Evolutionary conservation across 2,329 filamentous ascomycete species (phyloP).

Genomic region (Fusarium temperatum): DNA sequence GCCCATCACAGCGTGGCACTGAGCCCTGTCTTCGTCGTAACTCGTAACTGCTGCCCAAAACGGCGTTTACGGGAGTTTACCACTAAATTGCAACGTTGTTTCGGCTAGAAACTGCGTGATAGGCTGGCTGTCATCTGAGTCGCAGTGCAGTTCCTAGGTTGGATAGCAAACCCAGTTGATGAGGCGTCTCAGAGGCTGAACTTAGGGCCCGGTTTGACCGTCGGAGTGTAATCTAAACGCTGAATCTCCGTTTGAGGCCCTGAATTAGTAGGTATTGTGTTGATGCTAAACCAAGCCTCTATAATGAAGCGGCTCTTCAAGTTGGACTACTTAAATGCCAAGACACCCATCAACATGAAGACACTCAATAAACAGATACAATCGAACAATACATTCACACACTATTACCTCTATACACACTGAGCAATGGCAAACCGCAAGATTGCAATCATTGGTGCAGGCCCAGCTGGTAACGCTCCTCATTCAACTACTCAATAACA

Average conservation of each 20-base stretch:
- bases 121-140: neutral
- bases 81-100: constrained; percentile 11
- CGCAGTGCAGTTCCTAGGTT: neutral
- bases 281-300: neutral
- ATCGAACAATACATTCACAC: too few relatives aligned
- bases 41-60: neutral
- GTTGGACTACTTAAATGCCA: constrained; percentile 12
- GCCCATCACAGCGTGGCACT: neutral
- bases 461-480: constrained; percentile 39
- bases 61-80: neutral
- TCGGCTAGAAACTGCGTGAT: neutral
- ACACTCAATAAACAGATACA: neutral
- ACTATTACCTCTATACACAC: neutral
- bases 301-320: neutral
- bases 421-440: constrained; percentile 34
- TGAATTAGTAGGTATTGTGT: neutral
- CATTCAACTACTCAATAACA: neutral
- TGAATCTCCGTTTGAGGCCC: constrained; percentile 10
- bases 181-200: constrained; percentile 19
- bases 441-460: constrained; percentile 43
- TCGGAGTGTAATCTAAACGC: constrained; percentile 2
- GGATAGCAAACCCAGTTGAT: neutral
- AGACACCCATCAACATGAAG: neutral
- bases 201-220: constrained; percentile 19
- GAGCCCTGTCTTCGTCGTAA: neutral